Evolutionary conservation across 495 filamentous ascomycete genomes (phyloP).

Genomic region (Pyronema omphalodes): DNA sequence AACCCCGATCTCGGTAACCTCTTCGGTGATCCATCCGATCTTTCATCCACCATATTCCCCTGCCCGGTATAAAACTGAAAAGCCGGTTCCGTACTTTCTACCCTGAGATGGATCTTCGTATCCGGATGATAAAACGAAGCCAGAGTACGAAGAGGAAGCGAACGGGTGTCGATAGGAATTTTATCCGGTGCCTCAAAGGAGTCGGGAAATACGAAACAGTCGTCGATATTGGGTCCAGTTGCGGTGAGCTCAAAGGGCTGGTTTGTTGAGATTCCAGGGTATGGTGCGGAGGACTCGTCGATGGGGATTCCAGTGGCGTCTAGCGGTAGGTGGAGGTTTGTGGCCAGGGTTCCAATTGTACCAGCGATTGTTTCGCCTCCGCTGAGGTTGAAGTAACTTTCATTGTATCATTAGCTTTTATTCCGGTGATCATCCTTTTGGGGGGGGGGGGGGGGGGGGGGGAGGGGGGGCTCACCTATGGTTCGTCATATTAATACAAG

Average conservation of each 20-base stretch:
- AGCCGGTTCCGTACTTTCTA: slow-evolving; percentile 75
- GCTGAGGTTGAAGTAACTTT: slow-evolving; percentile 81
- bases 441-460: background rate
- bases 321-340: slow-evolving; percentile 55
- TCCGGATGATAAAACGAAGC: slow-evolving; percentile 51
- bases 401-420: background rate
- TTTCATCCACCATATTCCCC: slow-evolving; percentile 49
- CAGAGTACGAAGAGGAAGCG: slow-evolving; percentile 39
- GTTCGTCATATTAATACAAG: slow-evolving; percentile 78
- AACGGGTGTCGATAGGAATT: slow-evolving; percentile 62
- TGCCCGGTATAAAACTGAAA: slow-evolving; percentile 95
- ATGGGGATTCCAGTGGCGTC: slow-evolving; percentile 48
- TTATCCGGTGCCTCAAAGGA: slow-evolving; percentile 36
- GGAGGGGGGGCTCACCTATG: slow-evolving; percentile 49
- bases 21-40: slow-evolving; percentile 42
- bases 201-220: slow-evolving; percentile 59
- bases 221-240: slow-evolving; percentile 57
- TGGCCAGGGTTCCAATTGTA: slow-evolving; percentile 51
- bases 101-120: slow-evolving; percentile 60
- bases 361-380: slow-evolving; percentile 50
- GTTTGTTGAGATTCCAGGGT: slow-evolving; percentile 42
- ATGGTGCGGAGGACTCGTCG: slow-evolving; percentile 34
- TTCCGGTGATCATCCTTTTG: background rate
- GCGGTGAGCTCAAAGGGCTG: slow-evolving; percentile 49
- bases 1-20: slow-evolving; percentile 53